These are phyloP conservation scores for Malassezia vespertilionis DNA, from an alignment of 1,284 basidiomycete genomes.

Conservation along the genomic window DNA sequence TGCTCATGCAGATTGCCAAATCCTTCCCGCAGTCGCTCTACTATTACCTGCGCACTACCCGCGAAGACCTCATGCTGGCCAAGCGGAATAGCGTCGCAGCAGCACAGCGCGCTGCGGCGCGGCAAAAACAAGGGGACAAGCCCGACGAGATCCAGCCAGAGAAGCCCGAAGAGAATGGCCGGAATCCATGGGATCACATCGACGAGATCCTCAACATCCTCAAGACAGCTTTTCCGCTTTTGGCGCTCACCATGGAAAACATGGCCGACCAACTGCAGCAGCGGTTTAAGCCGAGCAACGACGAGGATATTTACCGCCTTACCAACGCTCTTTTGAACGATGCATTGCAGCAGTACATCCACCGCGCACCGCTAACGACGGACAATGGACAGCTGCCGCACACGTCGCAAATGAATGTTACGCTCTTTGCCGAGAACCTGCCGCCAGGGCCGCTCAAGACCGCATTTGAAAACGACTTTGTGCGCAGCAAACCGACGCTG, in stretches of 20 bases:
- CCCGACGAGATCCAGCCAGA: not conserved
- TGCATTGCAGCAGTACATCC: conserved; percentile 50
- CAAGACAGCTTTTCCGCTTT: conserved; percentile 90
- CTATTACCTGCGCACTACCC: conserved; percentile 81
- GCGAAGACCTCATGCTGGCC: conserved; percentile 63
- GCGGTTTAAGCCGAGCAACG: conserved; percentile 78
- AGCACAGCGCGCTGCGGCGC: conserved; percentile 40
- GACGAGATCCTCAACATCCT: conserved; percentile 89
- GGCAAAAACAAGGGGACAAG: conserved; percentile 48
- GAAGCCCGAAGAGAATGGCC: conserved; percentile 21
- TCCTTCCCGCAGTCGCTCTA: conserved; percentile 90
- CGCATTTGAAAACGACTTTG: conserved; percentile 85
- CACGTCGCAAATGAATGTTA: conserved; percentile 56
- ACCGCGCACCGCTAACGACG: conserved; percentile 33
- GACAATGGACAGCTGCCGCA: conserved; percentile 67
- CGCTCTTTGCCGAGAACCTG: conserved; percentile 59
- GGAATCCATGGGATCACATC: conserved; percentile 77
- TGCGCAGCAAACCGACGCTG: conserved; percentile 66
- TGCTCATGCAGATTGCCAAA: conserved; percentile 82
- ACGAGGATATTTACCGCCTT: conserved; percentile 91
- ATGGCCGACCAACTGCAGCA: conserved; percentile 90
- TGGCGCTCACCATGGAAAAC: conserved; percentile 90
- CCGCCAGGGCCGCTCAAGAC: conserved; percentile 51
- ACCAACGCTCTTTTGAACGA: conserved; percentile 70
- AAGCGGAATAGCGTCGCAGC: conserved; percentile 40